Evolutionary conservation across 73 alveolate genomes (phyloP), one percentile per base, ranked within the genome.

Genomic region (Tetrahymena malaccensis): DNA sequence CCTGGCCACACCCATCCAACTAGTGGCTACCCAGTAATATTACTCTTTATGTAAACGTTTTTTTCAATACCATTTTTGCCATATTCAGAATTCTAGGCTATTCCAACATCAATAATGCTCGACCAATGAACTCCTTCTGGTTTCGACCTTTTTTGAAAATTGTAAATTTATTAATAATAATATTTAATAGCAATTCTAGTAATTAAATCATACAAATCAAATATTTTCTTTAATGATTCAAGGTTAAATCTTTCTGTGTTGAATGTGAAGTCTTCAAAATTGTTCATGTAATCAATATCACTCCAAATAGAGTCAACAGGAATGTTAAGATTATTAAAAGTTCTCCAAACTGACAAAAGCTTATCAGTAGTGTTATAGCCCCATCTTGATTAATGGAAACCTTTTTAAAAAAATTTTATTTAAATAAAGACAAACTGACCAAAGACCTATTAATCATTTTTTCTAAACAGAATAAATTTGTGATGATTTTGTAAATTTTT

Each of bases 301-400:
- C 96, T 94, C 99, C 99, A 97, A 94, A 97, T 93, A 38, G 98
- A 96, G 85, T 97, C 99, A 84, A 97, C n/a, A 35, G 99, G 98
- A 83, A 96, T 94, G 9, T 57, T 96, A 93, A 94, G 43, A 94
- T 94, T 55, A 13, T 44, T 96, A 95, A 97, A 98, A 34, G 97
- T 95, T 5, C 95, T 21, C 94, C 96, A 85, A 16, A 98, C 99
- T 0, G 94, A 94, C 44, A 95, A 56, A 96, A 99, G 96, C 55
- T 98, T 97, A 31, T 94, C 93, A 37, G 97, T 83, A 35, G 96
- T 94, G 31, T 98, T 97, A 97, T 96, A 99, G 17, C 99, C 99
- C 97, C 98, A 98, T 94, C 99, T 95, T 57, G 98, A 96, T 96
- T 99, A 97, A 97, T 99, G 99, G 97, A 97, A 97, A 12, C 98